A percentile compares a stretch with the other conserved stretches of the same genome.
Conservation (phyloP, 1,284 basidiomycete species). For the Bondarzewia mesenterica region DNA sequence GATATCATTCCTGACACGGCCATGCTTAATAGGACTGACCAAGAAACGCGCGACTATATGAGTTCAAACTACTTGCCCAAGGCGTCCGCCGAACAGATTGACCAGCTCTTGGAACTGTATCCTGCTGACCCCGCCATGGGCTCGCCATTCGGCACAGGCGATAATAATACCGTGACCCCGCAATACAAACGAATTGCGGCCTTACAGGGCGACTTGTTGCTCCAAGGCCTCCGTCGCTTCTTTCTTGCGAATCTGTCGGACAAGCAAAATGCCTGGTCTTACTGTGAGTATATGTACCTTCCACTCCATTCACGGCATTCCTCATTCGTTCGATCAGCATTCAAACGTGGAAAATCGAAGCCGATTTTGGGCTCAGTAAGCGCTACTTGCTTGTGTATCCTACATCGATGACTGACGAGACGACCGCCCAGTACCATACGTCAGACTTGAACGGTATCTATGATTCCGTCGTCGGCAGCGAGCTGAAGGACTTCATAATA, state of each 20-base stretch:
- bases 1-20: too few species aligned
- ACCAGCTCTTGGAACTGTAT: conserved; percentile 16
- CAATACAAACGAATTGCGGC: conserved; percentile 28
- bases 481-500: conserved; percentile 25
- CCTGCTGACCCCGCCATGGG: conserved; percentile 20
- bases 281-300: not conserved
- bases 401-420: not conserved
- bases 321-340: not conserved
- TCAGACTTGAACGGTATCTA: conserved; percentile 11
- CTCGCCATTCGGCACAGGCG: conserved; percentile 27
- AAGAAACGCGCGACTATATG: conserved; percentile 3
- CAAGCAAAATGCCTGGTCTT: conserved; percentile 7
- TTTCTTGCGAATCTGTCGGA: conserved; percentile 15
- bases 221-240: conserved; percentile 25
- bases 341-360: conserved; percentile 1
- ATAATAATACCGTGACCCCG: conserved; percentile 23
- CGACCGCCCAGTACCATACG: not conserved
- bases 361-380: conserved; percentile 5
- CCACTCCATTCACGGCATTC: not conserved
- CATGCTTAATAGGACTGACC: conserved; percentile 6
- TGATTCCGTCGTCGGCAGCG: conserved; percentile 22
- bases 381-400: not conserved
- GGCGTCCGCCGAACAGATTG: conserved; percentile 11
- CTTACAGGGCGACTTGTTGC: conserved; percentile 24
- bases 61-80: conserved; percentile 14